Conservation (phyloP, 805 yeast species). For the Aciculoconidium aculeatum region DNA sequence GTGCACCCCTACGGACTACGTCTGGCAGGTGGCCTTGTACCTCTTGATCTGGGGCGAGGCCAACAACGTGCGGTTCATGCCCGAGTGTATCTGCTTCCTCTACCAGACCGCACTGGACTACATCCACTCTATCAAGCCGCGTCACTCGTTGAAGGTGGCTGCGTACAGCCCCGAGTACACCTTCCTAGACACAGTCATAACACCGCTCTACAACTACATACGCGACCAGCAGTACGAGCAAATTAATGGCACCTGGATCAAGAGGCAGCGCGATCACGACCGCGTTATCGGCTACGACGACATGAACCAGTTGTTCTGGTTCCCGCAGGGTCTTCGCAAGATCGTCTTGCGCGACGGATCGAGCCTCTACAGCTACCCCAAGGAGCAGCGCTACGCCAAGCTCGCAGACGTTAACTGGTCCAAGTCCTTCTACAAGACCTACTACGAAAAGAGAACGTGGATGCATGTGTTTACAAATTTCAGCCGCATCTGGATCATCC, state of each 20-base stretch:
- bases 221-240: conserved; percentile 63
- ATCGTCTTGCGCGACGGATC: conserved; percentile 30
- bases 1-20: conserved; percentile 50
- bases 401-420: conserved; percentile 36
- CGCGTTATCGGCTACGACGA: conserved; percentile 55
- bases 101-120: conserved; percentile 23
- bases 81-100: conserved; percentile 35
- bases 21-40: conserved; percentile 59
- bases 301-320: conserved; percentile 49
- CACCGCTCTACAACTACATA: conserved; percentile 51
- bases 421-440: conserved; percentile 39
- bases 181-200: conserved; percentile 36
- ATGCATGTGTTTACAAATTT: conserved; percentile 45
- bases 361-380: conserved; percentile 21
- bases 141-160: too few species aligned
- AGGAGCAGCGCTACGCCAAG: conserved; percentile 23
- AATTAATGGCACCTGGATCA: conserved; percentile 48
- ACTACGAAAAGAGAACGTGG: conserved; percentile 45
- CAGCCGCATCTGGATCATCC: conserved; percentile 50
- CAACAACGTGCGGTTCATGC: conserved; percentile 51
- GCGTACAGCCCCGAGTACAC: conserved; percentile 10
- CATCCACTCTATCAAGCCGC: too few species aligned
- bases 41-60: conserved; percentile 74
- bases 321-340: conserved; percentile 27
- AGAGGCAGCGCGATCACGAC: conserved; percentile 66